phyloP scores from a whole-genome alignment of 2,329 filamentous ascomycete genomes.

The Epichloe festucae region DNA sequence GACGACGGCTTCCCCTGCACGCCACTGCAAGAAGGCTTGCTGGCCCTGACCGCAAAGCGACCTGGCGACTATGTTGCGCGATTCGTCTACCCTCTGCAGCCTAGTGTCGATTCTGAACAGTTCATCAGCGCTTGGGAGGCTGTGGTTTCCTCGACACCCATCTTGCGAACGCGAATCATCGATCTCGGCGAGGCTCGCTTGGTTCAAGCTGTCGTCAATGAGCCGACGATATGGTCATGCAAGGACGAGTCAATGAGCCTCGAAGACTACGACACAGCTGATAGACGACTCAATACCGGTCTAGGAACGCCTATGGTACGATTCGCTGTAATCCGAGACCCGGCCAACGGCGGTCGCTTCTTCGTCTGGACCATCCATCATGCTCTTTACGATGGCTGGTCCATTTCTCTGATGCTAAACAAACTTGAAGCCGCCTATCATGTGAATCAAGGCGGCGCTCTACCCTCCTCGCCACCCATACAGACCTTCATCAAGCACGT shows the following conservation, averaged over 20 bases:
- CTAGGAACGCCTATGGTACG: constrained; percentile 1
- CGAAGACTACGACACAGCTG: constrained; percentile 24
- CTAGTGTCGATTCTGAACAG: constrained; percentile 16
- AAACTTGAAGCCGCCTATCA: constrained; percentile 27
- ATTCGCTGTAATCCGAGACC: constrained; percentile 8
- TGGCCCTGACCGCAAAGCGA: constrained; percentile 32
- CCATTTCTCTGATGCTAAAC: constrained; percentile 30
- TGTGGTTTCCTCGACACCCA: constrained; percentile 18
- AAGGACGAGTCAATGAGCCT: not conserved
- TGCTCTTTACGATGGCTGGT: constrained; percentile 40
- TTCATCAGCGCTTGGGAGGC: constrained; percentile 26
- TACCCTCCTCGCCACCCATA: not conserved
- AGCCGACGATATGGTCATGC: constrained; percentile 13
- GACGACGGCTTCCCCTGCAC: constrained; percentile 39
- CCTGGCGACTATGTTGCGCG: constrained; percentile 33
- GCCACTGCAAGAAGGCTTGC: constrained; percentile 35
- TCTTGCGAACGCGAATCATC: constrained; percentile 31
- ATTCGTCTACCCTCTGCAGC: constrained; percentile 24
- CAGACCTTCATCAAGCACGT: constrained; percentile 2
- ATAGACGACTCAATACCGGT: constrained; percentile 29
- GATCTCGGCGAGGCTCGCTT: constrained; percentile 26
- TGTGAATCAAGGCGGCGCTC: constrained; percentile 8
- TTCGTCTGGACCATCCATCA: constrained; percentile 34
- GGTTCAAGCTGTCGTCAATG: constrained; percentile 12
- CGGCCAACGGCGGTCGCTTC: not conserved